phyloP scores from a whole-genome alignment of 345 rosid species.

The Adansonia digitata region DNA sequence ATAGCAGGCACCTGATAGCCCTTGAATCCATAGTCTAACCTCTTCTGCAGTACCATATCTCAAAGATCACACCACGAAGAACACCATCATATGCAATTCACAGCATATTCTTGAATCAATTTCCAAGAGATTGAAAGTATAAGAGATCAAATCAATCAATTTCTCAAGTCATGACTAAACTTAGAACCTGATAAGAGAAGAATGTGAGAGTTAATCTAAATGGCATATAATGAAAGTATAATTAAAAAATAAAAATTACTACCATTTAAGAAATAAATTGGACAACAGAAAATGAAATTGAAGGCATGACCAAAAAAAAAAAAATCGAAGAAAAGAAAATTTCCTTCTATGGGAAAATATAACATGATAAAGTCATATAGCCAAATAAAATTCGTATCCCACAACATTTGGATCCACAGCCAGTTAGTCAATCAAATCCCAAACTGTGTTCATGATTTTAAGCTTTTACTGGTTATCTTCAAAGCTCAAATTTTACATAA shows the following conservation, averaged over 20 bases:
- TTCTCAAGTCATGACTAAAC: slow-evolving; percentile 3
- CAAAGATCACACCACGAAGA: slow-evolving; percentile 45
- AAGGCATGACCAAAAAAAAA: background rate
- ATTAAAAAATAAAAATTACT: background rate
- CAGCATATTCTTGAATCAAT: slow-evolving; percentile 11
- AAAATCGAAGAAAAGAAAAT: background rate
- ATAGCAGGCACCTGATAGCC: slow-evolving; percentile 85
- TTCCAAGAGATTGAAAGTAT: background rate
- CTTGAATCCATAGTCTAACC: slow-evolving; percentile 81
- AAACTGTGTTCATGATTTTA: background rate
- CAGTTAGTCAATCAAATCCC: background rate
- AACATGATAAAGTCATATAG: background rate
- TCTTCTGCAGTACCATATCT: slow-evolving; percentile 82
- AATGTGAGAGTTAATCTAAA: slow-evolving; percentile 6
- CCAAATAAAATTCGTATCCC: background rate
- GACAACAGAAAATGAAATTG: background rate
- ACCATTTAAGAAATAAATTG: background rate
- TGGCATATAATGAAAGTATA: background rate
- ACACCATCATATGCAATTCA: slow-evolving; percentile 24
- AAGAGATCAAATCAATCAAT: background rate
- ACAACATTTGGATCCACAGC: background rate
- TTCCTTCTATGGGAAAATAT: background rate
- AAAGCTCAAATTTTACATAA: slow-evolving; percentile 8
- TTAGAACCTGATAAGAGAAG: slow-evolving; percentile 24
- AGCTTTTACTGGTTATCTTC: background rate